Conservation (phyloP, 768 basidiomycete genomes). For the Trichaptum fuscoviolaceum region DNA sequence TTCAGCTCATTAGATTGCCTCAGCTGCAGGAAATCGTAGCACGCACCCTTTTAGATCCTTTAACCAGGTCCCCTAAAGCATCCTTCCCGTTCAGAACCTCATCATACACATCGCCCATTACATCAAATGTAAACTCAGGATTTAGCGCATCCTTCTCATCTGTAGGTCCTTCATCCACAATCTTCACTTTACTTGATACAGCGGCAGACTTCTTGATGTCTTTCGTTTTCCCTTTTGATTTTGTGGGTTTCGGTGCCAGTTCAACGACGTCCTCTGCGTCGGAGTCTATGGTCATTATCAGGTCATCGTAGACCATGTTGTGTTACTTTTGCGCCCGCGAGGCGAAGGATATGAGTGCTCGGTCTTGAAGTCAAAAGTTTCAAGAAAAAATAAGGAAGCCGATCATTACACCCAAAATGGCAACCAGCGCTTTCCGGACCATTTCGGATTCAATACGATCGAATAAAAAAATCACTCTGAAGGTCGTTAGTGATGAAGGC, state of each 20-base stretch:
- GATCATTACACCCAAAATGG: background rate
- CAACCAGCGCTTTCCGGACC: background rate
- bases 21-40: slow-evolving; percentile 12
- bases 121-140: slow-evolving; percentile 80
- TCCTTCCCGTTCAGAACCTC: slow-evolving; percentile 42
- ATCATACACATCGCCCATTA: slow-evolving; percentile 62
- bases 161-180: slow-evolving; percentile 22
- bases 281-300: slow-evolving; percentile 81
- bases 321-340: background rate
- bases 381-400: background rate
- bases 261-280: slow-evolving; percentile 51
- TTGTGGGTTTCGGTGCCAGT: slow-evolving; percentile 15
- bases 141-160: slow-evolving; percentile 62
- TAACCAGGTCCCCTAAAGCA: slow-evolving; percentile 51
- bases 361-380: background rate
- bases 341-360: background rate
- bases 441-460: background rate
- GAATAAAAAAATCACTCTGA: no score
- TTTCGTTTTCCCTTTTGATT: slow-evolving; percentile 16
- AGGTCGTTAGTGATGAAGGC: background rate
- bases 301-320: slow-evolving; percentile 50
- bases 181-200: background rate
- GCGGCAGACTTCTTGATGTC: slow-evolving; percentile 8
- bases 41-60: slow-evolving; percentile 58
- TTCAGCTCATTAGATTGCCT: slow-evolving; percentile 2